Base-by-base conservation (phyloP, 2,329 filamentous ascomycete genomes). In the Aspergillus sp. region DNA sequence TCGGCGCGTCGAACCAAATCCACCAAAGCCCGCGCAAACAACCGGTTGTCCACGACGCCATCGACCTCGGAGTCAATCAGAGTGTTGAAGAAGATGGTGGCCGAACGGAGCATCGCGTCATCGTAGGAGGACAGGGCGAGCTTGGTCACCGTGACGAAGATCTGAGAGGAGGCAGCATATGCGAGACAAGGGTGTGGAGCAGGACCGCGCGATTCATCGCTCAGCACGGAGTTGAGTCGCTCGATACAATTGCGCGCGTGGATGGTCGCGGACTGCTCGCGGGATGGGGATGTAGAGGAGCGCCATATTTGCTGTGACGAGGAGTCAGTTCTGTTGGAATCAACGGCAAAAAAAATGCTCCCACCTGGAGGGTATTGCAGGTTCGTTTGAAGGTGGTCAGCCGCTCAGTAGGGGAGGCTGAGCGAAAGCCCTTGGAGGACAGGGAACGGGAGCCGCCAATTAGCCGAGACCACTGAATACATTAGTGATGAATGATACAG, bases 51-150 rank as follows among this genome's bases (percentile, higher is more conserved):
- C 45, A 96, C 84, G 65, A 97, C 95, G 33, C 91, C 90, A 68
- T 96, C 94, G 73, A 96, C 92, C 71, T 97, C 94, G 69, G 91
- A 94, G 73, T 99, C 94, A 64, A 97, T 89, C 57, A 99, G 81
- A 14, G 90, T 91, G 52, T 90, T 90, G 72, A 96, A 96, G 67
- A 96, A 86, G 38, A 87, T 79, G 35, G 96, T 88, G 22, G 89
- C 88, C 65, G 93, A 89, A 59, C 87, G 86, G 61, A 97, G 87
- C 65, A 96, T 87, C 66, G 84, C 87, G 63, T 95, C 88, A 70
- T 95, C 89, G 69, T 90, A 87, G 30, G 89, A 91, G 0, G 87
- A 87, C 2, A 89, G 85, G 2, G 92, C 91, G 61, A 97, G 91
- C 74, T 95, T 91, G 57, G 89, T 89, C 58, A 97, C 86, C 11